Evolutionary conservation across 352 stramenopile species (phyloP), one percentile per base, ranked within the genome.

Genomic region (Pythium apleroticum): DNA sequence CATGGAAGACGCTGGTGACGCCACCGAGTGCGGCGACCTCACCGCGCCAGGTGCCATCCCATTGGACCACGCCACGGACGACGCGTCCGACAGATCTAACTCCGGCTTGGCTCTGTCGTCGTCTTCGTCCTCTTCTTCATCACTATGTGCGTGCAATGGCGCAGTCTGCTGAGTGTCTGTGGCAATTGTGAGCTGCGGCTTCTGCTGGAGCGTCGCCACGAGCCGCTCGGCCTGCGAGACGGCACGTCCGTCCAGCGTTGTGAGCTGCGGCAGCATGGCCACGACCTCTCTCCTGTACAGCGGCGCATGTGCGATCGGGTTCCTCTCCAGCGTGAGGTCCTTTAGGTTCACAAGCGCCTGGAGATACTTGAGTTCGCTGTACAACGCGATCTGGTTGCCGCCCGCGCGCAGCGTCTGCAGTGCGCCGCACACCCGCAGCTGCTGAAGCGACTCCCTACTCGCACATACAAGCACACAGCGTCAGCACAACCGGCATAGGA

Each of bases 361-460:
- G 28, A 92, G 60, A 43, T 75, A 76, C 27, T 74, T 72, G 57
- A 92, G 59, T 52, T 93, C 80, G 24, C 80, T 81, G 48, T 90
- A 67, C 41, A 89, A 62, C 41, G 63, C 54, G 39, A 91, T 66
- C 35, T 56, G 66, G 41, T 93, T 93, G 27, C 65, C 60, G 2
- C 71, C 67, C 1, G 69, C 53, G 27, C 86, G 74, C n/a, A 91
- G 65, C 11, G 63, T 75, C 53, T 75, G 68, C 52, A 89, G 67
- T 0, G 59, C 30, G 2, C 14, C 22, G 27, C 75, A 89, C 4
- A 31, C 39, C 0, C 49, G 35, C 12, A 86, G 66, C 41, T 73
- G 63, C 24, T 66, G 67, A 19, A 93, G 65, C 24, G 78, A 89
- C 63, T 81, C 72, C 37, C 76, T 85, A 27, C 19, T 15, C 31